Conservation (phyloP, 225 moss, liverwort and hornwort genomes). For the Climacium dendroides region DNA sequence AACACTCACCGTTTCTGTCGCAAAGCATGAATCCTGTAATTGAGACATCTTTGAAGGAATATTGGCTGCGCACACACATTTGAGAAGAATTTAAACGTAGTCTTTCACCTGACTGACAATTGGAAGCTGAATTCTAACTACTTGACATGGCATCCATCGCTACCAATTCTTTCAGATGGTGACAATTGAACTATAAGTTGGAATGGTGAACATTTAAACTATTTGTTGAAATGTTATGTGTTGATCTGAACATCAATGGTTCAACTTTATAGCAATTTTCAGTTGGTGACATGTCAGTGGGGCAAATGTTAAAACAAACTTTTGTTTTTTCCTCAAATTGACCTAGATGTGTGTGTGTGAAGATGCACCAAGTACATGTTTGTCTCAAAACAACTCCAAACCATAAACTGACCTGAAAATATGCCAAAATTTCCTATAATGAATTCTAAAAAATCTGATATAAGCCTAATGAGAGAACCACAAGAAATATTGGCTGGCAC, state of each 20-base stretch:
- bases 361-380: neutral
- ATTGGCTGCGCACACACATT: neutral
- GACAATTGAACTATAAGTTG: neutral
- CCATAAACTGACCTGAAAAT: neutral
- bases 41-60: conserved; percentile 4
- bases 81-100: neutral
- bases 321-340: too few species aligned
- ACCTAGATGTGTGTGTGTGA: neutral
- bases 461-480: neutral
- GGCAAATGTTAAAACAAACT: neutral
- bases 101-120: neutral
- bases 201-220: neutral
- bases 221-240: neutral
- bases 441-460: neutral
- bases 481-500: neutral
- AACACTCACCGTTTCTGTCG: neutral
- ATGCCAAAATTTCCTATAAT: neutral
- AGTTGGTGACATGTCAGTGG: neutral
- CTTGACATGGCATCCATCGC: neutral
- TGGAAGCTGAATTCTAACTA: neutral
- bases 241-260: neutral
- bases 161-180: too few species aligned
- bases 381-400: neutral
- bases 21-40: neutral
- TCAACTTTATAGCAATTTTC: neutral